Evolutionary conservation across 1,139 yeast genomes (phyloP), one percentile per base, ranked within the genome.

Genomic region (Petasospora fabianii): DNA sequence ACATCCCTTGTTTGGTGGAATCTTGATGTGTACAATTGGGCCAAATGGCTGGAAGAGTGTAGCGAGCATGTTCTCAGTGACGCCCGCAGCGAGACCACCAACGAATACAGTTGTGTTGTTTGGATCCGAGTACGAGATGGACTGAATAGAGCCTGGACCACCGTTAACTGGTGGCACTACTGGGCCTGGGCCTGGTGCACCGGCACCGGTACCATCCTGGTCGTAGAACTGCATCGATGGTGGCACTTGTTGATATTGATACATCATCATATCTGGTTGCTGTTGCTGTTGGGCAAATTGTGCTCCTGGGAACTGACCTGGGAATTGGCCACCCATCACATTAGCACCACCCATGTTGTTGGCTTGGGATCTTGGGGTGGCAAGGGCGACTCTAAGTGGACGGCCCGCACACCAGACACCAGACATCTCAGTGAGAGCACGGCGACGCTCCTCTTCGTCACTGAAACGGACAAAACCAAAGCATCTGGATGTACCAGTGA

Each of bases 391-490:
- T 50, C 90, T 65, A 35, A 83, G 69, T 4, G 87, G 84, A 50
- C 90, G 66, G 9, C 90, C 90, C 26, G 84, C 82, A 56, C 84
- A 72, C 71, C 82, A 73, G 26, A 73, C 79, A 6, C 90, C 88
- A 57, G 81, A 80, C 87, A 83, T 81, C 54, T 81, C 87, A 21
- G 68, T 58, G 43, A 83, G 61, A 0, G 90, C 84, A 34, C 80
- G 64, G 45, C 75, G 76, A 51, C 84, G 75, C 49, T 81, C 88
- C 35, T 61, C 69, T 43, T 77, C 84, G 49, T 73, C 76, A 15
- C 77, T 66, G 51, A 83, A 83, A 48, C 84, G 70, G 24, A 82
- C 85, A 66, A 83, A 83, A 1, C 92, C 92, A 60, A 80, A 83
- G 45, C 90, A 84, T 54, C 85, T 72, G 8, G 84, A 74, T 39